phyloP scores from a whole-genome alignment of 805 yeast species.

The Yamadazyma endophytica region DNA sequence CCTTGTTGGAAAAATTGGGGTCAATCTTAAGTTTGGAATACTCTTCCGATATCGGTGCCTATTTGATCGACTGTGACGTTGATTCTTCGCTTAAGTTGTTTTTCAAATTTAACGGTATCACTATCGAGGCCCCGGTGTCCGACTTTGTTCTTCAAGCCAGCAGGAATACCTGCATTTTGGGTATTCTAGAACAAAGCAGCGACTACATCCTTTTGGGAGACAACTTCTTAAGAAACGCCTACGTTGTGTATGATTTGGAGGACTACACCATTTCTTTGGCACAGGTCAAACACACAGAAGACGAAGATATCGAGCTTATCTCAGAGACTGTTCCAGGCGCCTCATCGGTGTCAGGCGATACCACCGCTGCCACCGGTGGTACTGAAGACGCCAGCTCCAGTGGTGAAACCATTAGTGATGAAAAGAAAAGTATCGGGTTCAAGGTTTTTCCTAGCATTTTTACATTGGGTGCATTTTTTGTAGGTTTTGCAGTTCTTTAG shows the following conservation, averaged over 20 bases:
- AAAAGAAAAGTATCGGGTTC: too few relatives aligned
- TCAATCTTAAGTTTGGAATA: conserved; percentile 38
- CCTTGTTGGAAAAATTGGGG: conserved; percentile 32
- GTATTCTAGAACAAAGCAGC: conserved; percentile 18
- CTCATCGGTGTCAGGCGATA: conserved; percentile 44
- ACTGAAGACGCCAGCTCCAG: too few relatives aligned
- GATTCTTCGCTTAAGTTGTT: conserved; percentile 18
- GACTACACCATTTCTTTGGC: conserved; percentile 53
- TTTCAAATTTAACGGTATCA: conserved; percentile 57
- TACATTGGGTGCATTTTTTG: background rate
- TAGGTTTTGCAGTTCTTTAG: background rate
- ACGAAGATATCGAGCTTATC: conserved; percentile 45
- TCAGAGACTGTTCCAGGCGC: conserved; percentile 18
- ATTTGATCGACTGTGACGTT: conserved; percentile 40
- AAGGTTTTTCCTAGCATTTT: background rate
- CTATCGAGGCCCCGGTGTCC: conserved; percentile 45
- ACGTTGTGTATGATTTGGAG: conserved; percentile 62
- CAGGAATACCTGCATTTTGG: conserved; percentile 20
- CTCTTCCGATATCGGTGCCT: conserved; percentile 39
- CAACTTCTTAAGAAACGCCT: conserved; percentile 58
- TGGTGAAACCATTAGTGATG: too few relatives aligned
- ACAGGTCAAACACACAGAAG: conserved; percentile 21
- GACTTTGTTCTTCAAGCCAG: conserved; percentile 20
- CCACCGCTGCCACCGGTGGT: conserved; percentile 32
- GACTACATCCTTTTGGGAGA: conserved; percentile 54